These are phyloP conservation scores for Penicillium digitatum DNA, from an alignment of 2,329 filamentous ascomycete species.

Conservation along the genomic window DNA sequence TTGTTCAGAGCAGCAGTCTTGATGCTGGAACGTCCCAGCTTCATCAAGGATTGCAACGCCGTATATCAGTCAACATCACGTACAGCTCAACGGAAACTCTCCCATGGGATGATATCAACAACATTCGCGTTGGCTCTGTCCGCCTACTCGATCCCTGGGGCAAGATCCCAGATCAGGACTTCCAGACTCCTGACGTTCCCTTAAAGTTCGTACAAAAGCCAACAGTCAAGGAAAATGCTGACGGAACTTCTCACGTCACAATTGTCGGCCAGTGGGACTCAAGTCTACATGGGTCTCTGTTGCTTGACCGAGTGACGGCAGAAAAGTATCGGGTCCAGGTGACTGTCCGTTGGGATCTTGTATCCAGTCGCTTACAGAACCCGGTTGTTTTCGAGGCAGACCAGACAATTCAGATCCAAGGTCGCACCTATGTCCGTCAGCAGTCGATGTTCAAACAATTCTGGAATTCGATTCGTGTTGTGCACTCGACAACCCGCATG, in stretches of 20 bases:
- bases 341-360: slow-evolving; percentile 79
- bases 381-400: slow-evolving; percentile 84
- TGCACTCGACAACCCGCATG: slow-evolving; percentile 79
- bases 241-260: slow-evolving; percentile 82
- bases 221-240: slow-evolving; percentile 75
- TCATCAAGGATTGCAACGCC: slow-evolving; percentile 87
- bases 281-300: slow-evolving; percentile 81
- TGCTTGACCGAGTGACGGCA: slow-evolving; percentile 89
- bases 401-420: slow-evolving; percentile 75
- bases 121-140: slow-evolving; percentile 73
- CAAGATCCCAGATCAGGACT: slow-evolving; percentile 74
- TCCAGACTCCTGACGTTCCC: slow-evolving; percentile 67
- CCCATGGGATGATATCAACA: slow-evolving; percentile 79
- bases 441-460: slow-evolving; percentile 82
- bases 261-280: slow-evolving; percentile 96
- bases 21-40: slow-evolving; percentile 92
- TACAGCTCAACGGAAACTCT: slow-evolving; percentile 85
- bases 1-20: slow-evolving; percentile 76
- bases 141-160: slow-evolving; percentile 80
- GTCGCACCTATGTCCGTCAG: slow-evolving; percentile 77
- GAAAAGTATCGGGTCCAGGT: slow-evolving; percentile 91
- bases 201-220: slow-evolving; percentile 76
- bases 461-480: slow-evolving; percentile 78
- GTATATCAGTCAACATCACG: slow-evolving; percentile 81
- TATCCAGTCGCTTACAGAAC: slow-evolving; percentile 76